Base-by-base conservation (phyloP, 495 filamentous ascomycete genomes). In the Aspergillus carlsbadensis region DNA sequence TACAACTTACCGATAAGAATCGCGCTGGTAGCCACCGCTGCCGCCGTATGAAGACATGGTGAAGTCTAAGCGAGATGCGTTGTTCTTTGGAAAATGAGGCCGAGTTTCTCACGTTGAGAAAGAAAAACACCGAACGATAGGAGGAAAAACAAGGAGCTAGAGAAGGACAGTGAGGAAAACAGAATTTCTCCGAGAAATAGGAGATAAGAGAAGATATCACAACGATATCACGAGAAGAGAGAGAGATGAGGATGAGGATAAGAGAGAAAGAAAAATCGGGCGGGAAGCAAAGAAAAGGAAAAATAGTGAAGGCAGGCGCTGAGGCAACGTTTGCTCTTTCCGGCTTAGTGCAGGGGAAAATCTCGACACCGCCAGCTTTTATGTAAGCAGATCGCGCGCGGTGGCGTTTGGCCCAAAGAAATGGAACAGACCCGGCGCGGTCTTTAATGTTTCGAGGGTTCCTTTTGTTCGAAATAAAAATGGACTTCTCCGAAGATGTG, bases 41-140 rank as follows among this genome's bases (percentile, higher is more conserved):
- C 58, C 50, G 56, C 51, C 51, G 58, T 60, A 84, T 83, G 89
- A 91, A 75, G 86, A 90, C 87, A 89, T 86, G 67, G 62, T 74
- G 66, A 59, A 43, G 47, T 68, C 57, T 64, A 52, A 63, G 65
- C 13, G 64, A 24, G 47, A 65, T 59, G 40, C 63, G 66, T 58
- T 70, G 57, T 57, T 56, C 31, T 52, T 36, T 20, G 42, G 24
- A 46, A 56, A 54, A 41, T 39, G 56, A 57, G 51, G 18, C 34
- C 18, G 53, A 33, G 20, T 44, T 42, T 39, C 22, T 53, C 37
- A 43, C 42, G 21, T 14, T 20, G 47, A 47, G 37, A 56, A 57
- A 58, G 37, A 49, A 33, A 58, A 49, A 37, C 8, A 57, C 18
- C 50, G 11, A 52, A 31, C 33, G 44, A 60, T 15, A 41, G 47